Conservation (phyloP, 2,329 filamentous ascomycete genomes). For the Claviceps sp. region DNA sequence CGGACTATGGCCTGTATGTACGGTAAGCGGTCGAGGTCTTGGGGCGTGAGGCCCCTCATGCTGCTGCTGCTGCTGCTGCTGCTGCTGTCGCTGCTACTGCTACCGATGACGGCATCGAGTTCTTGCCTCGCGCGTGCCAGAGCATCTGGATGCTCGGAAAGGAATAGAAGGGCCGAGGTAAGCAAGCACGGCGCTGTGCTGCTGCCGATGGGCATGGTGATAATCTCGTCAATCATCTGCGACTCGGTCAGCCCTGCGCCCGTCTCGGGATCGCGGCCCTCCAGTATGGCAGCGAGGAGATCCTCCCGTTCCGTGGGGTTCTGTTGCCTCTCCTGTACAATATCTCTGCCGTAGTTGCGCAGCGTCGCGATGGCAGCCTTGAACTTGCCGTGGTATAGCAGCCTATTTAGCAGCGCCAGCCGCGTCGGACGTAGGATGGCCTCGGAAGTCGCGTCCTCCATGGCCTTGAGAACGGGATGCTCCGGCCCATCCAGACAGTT, state of each 20-base stretch:
- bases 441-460: slow-evolving; percentile 42
- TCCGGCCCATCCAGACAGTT: slow-evolving; percentile 31
- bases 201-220: slow-evolving; percentile 50
- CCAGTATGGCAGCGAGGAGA: slow-evolving; percentile 45
- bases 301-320: slow-evolving; percentile 45
- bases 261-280: slow-evolving; percentile 46
- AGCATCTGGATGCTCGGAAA: slow-evolving; percentile 35
- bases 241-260: slow-evolving; percentile 42
- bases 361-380: slow-evolving; percentile 38
- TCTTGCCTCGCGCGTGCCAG: slow-evolving; percentile 38
- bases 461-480: slow-evolving; percentile 36
- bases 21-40: slow-evolving; percentile 35
- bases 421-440: slow-evolving; percentile 41
- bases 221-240: slow-evolving; percentile 53
- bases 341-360: slow-evolving; percentile 39
- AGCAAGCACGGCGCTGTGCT: slow-evolving; percentile 34
- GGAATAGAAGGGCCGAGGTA: slow-evolving; percentile 32
- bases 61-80: slow-evolving; percentile 24
- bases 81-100: slow-evolving; percentile 24
- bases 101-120: slow-evolving; percentile 35
- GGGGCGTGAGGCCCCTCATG: slow-evolving; percentile 26
- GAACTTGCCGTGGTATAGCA: slow-evolving; percentile 38
- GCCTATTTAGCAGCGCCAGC: slow-evolving; percentile 35
- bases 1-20: slow-evolving; percentile 42
- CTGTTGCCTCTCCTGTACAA: slow-evolving; percentile 42